These are phyloP conservation scores for Hypoxylon rubiginosum DNA, from an alignment of 2,329 filamentous ascomycete species.

Conservation along the genomic window DNA sequence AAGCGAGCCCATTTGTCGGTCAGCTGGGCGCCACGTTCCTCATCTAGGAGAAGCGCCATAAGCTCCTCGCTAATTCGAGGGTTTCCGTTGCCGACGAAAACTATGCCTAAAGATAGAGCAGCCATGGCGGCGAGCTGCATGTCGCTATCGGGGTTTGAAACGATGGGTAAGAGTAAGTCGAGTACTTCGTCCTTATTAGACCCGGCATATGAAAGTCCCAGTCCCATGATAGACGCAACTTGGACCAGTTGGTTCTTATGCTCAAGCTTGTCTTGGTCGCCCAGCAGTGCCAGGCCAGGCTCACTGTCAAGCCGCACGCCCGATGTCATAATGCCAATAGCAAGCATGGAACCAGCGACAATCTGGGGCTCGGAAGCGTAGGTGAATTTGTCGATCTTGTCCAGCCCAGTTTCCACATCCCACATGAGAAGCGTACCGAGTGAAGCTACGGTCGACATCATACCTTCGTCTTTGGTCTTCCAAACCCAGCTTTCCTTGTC, in stretches of 20 bases:
- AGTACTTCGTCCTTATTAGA: constrained; percentile 93
- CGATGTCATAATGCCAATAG: constrained; percentile 95
- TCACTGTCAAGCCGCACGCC: constrained; percentile 92
- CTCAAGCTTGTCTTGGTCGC: constrained; percentile 82
- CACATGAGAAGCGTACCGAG: constrained; percentile 91
- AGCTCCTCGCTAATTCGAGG: constrained; percentile 93
- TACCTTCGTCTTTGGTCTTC: constrained; percentile 99
- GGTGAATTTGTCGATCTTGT: constrained; percentile 95
- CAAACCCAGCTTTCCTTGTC: constrained; percentile 96
- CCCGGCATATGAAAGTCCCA: constrained; percentile 93
- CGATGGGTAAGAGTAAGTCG: constrained; percentile 86
- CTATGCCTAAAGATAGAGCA: constrained; percentile 87
- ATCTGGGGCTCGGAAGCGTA: constrained; percentile 86
- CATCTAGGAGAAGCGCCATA: constrained; percentile 91
- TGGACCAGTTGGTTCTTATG: constrained; percentile 82
- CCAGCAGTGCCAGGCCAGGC: constrained; percentile 87
- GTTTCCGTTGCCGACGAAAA: constrained; percentile 93
- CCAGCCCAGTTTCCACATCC: constrained; percentile 92
- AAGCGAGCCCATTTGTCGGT: constrained; percentile 99
- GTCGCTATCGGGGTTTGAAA: constrained; percentile 84
- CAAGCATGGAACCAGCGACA: constrained; percentile 90
- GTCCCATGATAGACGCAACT: constrained; percentile 92
- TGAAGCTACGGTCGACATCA: constrained; percentile 96
- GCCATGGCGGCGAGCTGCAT: constrained; percentile 99
- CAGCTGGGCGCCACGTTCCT: constrained; percentile 88